Evolutionary conservation across 306 rosid species (phyloP).

Genomic region (Mucuna pruriens): DNA sequence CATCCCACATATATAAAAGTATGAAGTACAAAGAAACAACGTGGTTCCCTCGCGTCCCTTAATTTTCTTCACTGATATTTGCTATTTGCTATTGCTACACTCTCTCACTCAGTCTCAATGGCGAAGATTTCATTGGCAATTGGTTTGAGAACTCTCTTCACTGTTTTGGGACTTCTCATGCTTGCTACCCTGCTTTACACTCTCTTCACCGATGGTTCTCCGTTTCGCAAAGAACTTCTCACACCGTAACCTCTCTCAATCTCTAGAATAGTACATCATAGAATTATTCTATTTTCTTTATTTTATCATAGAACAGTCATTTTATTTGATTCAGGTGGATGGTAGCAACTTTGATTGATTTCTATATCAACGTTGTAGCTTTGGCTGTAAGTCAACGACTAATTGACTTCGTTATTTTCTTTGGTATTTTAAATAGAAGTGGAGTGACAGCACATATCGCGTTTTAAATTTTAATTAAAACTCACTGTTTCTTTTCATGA

Average conservation of each 20-base stretch:
- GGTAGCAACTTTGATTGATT: slow-evolving; percentile 76
- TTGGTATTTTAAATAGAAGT: neutral
- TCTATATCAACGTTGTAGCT: slow-evolving; percentile 67
- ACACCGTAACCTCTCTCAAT: slow-evolving; percentile 58
- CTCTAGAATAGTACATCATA: neutral
- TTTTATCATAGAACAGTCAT: too few species aligned
- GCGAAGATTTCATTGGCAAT: slow-evolving; percentile 51
- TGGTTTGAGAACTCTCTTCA: slow-evolving; percentile 55
- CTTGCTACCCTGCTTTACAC: slow-evolving; percentile 60
- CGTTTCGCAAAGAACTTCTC: slow-evolving; percentile 64
- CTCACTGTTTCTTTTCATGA: neutral
- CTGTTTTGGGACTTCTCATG: slow-evolving; percentile 55
- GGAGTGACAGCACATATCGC: neutral
- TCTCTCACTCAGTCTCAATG: slow-evolving; percentile 33
- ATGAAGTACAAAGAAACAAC: neutral
- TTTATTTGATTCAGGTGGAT: slow-evolving; percentile 73
- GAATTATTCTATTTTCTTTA: neutral
- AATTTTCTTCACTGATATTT: neutral
- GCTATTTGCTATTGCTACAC: neutral
- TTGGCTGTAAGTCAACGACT: slow-evolving; percentile 58
- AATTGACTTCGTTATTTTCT: neutral
- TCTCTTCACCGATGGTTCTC: slow-evolving; percentile 61
- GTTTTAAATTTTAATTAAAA: neutral
- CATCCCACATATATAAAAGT: neutral
- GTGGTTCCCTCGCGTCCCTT: slow-evolving; percentile 36